Evolutionary conservation across 208 protist species (phyloP).

Genomic region (Leishmania lainsoni): DNA sequence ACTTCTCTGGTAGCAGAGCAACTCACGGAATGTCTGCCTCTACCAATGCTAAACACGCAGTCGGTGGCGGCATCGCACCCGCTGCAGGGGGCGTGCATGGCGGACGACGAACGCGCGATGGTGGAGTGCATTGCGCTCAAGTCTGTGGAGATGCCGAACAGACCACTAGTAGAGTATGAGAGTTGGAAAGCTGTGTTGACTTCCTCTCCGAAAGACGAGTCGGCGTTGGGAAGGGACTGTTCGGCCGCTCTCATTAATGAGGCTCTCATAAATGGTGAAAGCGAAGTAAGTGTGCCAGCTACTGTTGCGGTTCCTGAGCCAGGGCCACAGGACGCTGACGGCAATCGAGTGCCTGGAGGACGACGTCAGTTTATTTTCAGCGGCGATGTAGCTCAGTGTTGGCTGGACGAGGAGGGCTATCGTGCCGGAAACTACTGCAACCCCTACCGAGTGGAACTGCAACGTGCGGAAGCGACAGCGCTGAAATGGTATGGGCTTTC

Average conservation of each 20-base stretch:
- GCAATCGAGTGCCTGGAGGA: neutral
- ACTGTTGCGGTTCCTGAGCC: neutral
- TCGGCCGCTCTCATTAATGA: neutral
- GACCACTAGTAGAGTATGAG: neutral
- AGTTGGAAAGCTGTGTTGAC: neutral
- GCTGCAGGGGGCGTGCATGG: slow-evolving; percentile 5
- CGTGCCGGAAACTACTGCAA: slow-evolving; percentile 10
- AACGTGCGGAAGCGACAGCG: neutral
- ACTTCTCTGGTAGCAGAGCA: neutral
- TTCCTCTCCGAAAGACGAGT: neutral
- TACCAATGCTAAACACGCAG: neutral
- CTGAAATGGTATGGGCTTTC: slow-evolving; percentile 22
- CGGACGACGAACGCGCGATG: slow-evolving; percentile 9
- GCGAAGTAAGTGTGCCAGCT: neutral
- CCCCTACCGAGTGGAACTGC: slow-evolving; percentile 1
- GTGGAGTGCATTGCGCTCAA: neutral
- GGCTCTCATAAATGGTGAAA: neutral
- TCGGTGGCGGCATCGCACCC: neutral
- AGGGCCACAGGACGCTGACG: neutral
- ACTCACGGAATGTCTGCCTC: no score
- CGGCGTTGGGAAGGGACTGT: neutral
- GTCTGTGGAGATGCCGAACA: neutral
- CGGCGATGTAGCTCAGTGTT: slow-evolving; percentile 25
- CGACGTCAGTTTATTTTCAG: slow-evolving; percentile 8
- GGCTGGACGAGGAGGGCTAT: slow-evolving; percentile 18